Evolutionary conservation across 192 early-diverging fungal species (phyloP).

Genomic region (Backusella tuberculispora): DNA sequence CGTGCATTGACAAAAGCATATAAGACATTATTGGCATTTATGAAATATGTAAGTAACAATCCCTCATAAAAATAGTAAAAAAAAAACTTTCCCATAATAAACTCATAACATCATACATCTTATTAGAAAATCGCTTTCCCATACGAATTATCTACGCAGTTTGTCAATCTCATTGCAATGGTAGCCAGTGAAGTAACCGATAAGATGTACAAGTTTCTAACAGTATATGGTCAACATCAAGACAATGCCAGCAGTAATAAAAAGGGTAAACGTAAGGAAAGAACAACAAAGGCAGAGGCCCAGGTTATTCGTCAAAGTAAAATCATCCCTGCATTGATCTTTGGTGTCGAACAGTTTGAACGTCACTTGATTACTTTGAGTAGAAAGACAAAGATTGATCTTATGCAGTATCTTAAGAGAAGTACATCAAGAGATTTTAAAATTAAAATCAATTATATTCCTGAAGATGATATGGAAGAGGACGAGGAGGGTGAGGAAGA

Average conservation of each 20-base stretch:
- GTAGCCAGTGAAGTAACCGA: conserved; percentile 50
- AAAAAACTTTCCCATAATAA: background rate
- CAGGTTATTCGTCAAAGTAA: conserved; percentile 73
- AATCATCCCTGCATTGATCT: conserved; percentile 74
- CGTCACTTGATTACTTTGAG: conserved; percentile 69
- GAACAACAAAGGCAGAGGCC: conserved; percentile 47
- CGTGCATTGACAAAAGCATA: conserved; percentile 53
- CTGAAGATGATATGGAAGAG: background rate
- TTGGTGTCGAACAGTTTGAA: conserved; percentile 77
- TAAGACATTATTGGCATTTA: conserved; percentile 47
- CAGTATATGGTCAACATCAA: conserved; percentile 37
- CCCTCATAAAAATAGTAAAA: background rate
- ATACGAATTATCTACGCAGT: conserved; percentile 40
- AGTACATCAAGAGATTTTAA: conserved; percentile 82
- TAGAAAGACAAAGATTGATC: conserved; percentile 68
- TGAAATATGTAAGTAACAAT: conserved; percentile 45
- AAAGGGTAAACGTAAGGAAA: conserved; percentile 38
- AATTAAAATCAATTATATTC: conserved; percentile 59
- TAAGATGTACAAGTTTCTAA: conserved; percentile 58
- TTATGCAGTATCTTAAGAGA: conserved; percentile 77
- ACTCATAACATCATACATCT: background rate
- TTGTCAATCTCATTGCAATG: conserved; percentile 50
- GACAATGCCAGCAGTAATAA: conserved; percentile 9
- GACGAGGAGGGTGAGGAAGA: background rate
- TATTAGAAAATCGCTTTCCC: conserved; percentile 32